These are phyloP conservation scores for Spergularia azorica DNA, from an alignment of 179 eudicot species.

Conservation along the genomic window DNA sequence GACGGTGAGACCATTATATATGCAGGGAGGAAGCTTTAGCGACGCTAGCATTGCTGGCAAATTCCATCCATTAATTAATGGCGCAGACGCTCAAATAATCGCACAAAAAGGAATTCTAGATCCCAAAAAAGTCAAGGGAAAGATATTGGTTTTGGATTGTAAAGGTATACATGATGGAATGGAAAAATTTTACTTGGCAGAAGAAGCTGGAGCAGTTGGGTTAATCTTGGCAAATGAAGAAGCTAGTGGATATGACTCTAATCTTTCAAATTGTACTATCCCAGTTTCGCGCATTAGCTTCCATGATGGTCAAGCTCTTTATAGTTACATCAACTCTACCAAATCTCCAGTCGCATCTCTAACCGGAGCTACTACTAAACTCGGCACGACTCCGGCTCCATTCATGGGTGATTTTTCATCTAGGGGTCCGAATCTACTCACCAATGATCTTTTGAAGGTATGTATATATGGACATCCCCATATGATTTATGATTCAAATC, in stretches of 20 bases:
- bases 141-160: too few species aligned
- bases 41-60: too few species aligned
- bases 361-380: neutral
- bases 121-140: too few species aligned
- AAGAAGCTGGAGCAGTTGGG: constrained; percentile 26
- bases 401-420: constrained; percentile 41
- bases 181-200: neutral
- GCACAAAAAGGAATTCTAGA: too few species aligned
- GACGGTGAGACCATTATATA: too few species aligned
- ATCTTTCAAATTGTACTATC: neutral
- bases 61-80: too few species aligned
- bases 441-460: too few species aligned
- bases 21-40: too few species aligned
- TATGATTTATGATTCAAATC: too few species aligned
- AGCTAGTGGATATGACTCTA: constrained; percentile 6
- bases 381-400: constrained; percentile 38
- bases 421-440: constrained; percentile 16
- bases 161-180: neutral
- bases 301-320: constrained; percentile 22
- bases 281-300: constrained; percentile 34
- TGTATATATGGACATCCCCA: too few species aligned
- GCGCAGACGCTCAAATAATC: too few species aligned
- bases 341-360: constrained; percentile 28
- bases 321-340: neutral
- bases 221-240: constrained; percentile 31